Evolutionary conservation across 352 stramenopile species (phyloP).

Genomic region (Globisporangium nunn): DNA sequence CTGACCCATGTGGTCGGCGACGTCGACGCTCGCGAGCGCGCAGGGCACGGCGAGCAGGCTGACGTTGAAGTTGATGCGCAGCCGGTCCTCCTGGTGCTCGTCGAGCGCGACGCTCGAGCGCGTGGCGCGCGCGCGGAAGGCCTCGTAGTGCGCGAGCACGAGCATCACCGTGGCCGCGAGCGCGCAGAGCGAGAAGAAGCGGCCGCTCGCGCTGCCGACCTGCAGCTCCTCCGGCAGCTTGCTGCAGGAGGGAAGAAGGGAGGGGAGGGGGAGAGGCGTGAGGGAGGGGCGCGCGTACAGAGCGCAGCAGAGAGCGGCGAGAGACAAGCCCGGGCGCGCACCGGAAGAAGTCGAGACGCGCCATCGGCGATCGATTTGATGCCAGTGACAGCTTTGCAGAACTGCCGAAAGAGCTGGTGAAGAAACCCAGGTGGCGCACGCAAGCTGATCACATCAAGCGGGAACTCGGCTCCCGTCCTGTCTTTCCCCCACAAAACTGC

Average conservation of each 20-base stretch:
- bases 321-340: not conserved
- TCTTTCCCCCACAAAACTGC: not conserved
- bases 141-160: conserved; percentile 50
- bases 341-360: conserved; percentile 17
- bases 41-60: conserved; percentile 71
- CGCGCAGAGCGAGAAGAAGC: conserved; percentile 65
- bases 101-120: conserved; percentile 62
- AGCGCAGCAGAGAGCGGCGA: not conserved
- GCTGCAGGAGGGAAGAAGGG: conserved; percentile 12
- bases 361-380: not conserved
- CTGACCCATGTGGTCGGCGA: conserved; percentile 79
- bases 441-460: no score
- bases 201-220: conserved; percentile 44
- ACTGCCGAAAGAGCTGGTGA: no score
- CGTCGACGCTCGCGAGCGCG: conserved; percentile 59
- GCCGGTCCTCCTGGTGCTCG: conserved; percentile 69
- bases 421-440: no score
- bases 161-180: conserved; percentile 47
- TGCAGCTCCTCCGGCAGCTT: conserved; percentile 75
- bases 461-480: no score
- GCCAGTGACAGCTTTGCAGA: not conserved
- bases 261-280: not conserved
- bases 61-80: conserved; percentile 85
- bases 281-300: not conserved
- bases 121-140: conserved; percentile 34